These are phyloP conservation scores for Ogataea allantospora DNA, from an alignment of 805 yeast genomes.

Conservation along the genomic window DNA sequence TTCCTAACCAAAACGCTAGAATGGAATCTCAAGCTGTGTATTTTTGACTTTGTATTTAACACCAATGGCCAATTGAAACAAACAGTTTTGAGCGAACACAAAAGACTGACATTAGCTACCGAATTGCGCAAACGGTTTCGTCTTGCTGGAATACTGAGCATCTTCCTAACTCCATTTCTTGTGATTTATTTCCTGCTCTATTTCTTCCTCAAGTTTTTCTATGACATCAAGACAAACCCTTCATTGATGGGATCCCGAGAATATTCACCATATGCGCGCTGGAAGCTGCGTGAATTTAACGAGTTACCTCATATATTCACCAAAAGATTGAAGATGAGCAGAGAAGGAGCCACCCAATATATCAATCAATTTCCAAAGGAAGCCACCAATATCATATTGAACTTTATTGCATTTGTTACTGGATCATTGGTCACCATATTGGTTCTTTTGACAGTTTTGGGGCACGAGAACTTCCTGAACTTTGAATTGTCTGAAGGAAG, in stretches of 20 bases:
- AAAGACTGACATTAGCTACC: slow-evolving; percentile 60
- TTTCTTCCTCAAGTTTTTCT: slow-evolving; percentile 87
- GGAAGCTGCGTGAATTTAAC: slow-evolving; percentile 93
- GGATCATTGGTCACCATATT: slow-evolving; percentile 90
- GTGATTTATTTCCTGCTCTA: slow-evolving; percentile 78
- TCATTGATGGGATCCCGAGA: slow-evolving; percentile 78
- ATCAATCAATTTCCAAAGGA: slow-evolving; percentile 92
- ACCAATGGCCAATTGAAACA: slow-evolving; percentile 78
- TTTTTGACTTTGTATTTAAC: slow-evolving; percentile 82
- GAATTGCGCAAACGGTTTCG: slow-evolving; percentile 78
- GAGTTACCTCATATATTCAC: slow-evolving; percentile 88
- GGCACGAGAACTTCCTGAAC: slow-evolving; percentile 87
- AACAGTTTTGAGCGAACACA: slow-evolving; percentile 65
- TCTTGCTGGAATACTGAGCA: slow-evolving; percentile 83
- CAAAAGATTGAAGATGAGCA: slow-evolving; percentile 72
- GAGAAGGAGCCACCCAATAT: slow-evolving; percentile 77
- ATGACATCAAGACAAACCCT: slow-evolving; percentile 89
- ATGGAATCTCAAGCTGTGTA: slow-evolving; percentile 89
- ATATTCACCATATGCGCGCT: slow-evolving; percentile 90
- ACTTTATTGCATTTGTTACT: slow-evolving; percentile 68
- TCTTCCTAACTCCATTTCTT: slow-evolving; percentile 80
- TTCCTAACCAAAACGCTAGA: slow-evolving; percentile 83
- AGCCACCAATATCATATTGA: slow-evolving; percentile 50
- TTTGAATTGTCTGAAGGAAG: slow-evolving; percentile 82
- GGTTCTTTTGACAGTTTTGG: slow-evolving; percentile 72